phyloP scores from a whole-genome alignment of 2,329 filamentous ascomycete species.

The Lachnellula occidentalis region DNA sequence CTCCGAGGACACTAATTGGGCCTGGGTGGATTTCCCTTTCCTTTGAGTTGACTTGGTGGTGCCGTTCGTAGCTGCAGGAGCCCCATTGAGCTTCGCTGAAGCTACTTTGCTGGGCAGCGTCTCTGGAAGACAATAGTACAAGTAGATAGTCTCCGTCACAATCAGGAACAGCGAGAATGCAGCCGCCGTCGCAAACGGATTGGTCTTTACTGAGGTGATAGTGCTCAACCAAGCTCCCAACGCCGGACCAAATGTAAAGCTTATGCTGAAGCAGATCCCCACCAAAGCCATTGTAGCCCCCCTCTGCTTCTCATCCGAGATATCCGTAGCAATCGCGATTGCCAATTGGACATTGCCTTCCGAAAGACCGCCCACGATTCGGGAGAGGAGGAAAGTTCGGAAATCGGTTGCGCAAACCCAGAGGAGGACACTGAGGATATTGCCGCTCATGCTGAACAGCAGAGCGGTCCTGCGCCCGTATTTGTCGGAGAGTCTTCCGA shows the following conservation, averaged over 20 bases:
- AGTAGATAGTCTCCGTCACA: constrained; percentile 78
- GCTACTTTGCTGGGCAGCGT: constrained; percentile 62
- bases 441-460: constrained; percentile 86
- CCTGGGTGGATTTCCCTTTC: constrained; percentile 6
- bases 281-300: constrained; percentile 95
- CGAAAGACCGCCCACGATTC: constrained; percentile 85
- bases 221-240: constrained; percentile 81
- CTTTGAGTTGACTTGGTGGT: constrained; percentile 12
- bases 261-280: constrained; percentile 92
- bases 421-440: constrained; percentile 85
- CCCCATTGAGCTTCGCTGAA: constrained; percentile 21
- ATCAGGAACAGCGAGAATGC: constrained; percentile 82
- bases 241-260: constrained; percentile 93
- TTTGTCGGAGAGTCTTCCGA: constrained; percentile 80
- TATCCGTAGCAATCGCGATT: constrained; percentile 92
- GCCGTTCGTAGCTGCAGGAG: constrained; percentile 21
- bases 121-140: constrained; percentile 81
- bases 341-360: constrained; percentile 97
- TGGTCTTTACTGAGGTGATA: constrained; percentile 71
- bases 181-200: constrained; percentile 90
- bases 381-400: constrained; percentile 88
- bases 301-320: constrained; percentile 78
- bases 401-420: constrained; percentile 95
- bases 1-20: constrained; percentile 24
- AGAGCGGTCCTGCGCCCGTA: constrained; percentile 84